Base-by-base conservation (phyloP, 2,329 filamentous ascomycete genomes). In the Curvularia verruculosa region DNA sequence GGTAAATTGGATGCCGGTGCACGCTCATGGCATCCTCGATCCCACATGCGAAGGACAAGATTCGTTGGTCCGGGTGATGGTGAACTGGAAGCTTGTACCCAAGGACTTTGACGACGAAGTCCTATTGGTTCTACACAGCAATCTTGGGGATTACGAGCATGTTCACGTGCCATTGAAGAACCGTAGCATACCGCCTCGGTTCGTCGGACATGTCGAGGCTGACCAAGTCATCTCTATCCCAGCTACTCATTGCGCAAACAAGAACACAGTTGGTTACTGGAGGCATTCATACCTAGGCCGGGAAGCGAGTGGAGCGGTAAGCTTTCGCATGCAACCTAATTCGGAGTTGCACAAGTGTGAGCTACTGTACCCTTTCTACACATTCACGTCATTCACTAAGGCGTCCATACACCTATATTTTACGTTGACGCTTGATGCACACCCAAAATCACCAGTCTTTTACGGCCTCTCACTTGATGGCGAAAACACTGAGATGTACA, bases 401-500 rank as follows among this genome's bases (percentile, higher is more conserved):
- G 39, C 39, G 8, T 41, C 10, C 4, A 23, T 41, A 6, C 21
- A 41, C 21, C 3, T 41, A 15, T 41, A 41, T 12, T 41, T 41
- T 7, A 41, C 21, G 9, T 24, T 24, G 5, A 41, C 39, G 39
- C 39, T 41, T 23, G 21, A 5, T 82, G 84, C 58, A 78, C 81
- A 1, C 64, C 84, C 2, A 75, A 53, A 1, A 53, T 67, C 7
- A 56, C 66, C 21, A 47, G 52, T 18, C 24, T 19, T 21, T 49
- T 61, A 19, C 46, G 49, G 31, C 61, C 58, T 31, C 63, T 66
- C 54, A 52, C 51, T 9, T 21, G 66, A 56, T 51, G 66, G n/a
- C 50, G 62, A 8, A 54, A 60, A 13, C 52, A 62, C 13, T 73
- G 72, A 1, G 12, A 41, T 24, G 39, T 21, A 41, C 19, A 41